Base-by-base conservation (phyloP, 1,284 basidiomycete species). In the Ustilago hordei region DNA sequence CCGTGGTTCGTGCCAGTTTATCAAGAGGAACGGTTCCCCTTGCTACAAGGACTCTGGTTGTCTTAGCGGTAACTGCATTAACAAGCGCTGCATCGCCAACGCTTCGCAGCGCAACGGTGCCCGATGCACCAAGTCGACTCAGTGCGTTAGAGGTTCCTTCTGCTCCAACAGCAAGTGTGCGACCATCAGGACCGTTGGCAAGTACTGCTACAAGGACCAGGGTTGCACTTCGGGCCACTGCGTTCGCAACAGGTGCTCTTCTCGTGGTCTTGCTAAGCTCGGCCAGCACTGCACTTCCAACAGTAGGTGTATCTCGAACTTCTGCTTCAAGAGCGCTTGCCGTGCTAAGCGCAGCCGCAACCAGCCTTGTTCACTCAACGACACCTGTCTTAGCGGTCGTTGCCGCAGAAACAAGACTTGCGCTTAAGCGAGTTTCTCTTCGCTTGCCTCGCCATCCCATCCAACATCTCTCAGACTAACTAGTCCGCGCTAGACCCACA, bases 1-100 rank as follows among this genome's bases (percentile, higher is more conserved):
- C 68, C 62, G 64, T 45, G 67, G 62, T 2, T 58, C 57, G n/a
- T 77, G 66, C 75, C 65, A 65, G 57, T 47, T 60, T 55, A 67
- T 58, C 61, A 71, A 70, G 55, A 57, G 57, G 19, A 36, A 50
- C 55, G 63, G 55, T 55, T n/a, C 45, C 54, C 31, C n/a, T 17
- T 70, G 72, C 62, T 74, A 67, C 71, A 69, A 71, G 61, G 69
- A 68, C 71, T 65, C 64, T 17, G 68, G 70, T 8, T 74, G 75
- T 39, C 23, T n/a, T 3, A 43, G 36, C n/a, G 61, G 62, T 52
- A 58, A 64, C 60, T 70, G 70, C 38, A 31, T 73, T 36, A 70
- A 72, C 66, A 66, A 70, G 56, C 38, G 43, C 39, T 70, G 72
- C 58, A 55, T 67, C 35, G 48, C 47, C 64, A 53, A 60, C 53